Conservation (phyloP, 192 early-diverging fungal species). For the Coemansia sp. region DNA sequence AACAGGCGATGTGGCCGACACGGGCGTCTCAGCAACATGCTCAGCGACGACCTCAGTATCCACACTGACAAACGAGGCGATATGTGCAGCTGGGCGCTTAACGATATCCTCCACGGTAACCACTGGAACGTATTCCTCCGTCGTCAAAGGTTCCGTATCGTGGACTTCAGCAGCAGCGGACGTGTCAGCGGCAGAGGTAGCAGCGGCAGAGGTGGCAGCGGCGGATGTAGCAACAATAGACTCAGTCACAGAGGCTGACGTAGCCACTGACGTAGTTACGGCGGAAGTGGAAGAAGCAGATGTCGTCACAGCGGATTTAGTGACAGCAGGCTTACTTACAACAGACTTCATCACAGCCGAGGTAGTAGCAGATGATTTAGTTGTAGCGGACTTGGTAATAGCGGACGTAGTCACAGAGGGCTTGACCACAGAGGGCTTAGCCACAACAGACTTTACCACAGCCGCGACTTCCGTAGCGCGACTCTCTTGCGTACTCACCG, state of each 20-base stretch:
- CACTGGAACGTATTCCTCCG: neutral
- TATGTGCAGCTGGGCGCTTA: neutral
- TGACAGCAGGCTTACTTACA: neutral
- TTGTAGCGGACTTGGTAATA: neutral
- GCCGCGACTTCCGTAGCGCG: constrained; percentile 18
- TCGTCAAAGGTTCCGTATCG: neutral
- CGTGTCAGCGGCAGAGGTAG: neutral
- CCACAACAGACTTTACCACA: neutral
- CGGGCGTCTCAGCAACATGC: neutral
- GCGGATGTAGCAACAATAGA: neutral
- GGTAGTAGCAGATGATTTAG: neutral
- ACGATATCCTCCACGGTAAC: neutral
- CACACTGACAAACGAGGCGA: neutral
- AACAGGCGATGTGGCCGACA: neutral
- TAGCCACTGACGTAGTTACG: neutral
- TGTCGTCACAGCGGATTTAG: neutral
- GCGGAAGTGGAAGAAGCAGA: neutral
- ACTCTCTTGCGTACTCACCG: constrained; percentile 24
- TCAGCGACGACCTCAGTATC: constrained; percentile 3
- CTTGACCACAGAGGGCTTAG: neutral
- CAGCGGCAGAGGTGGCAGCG: neutral
- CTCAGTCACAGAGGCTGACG: neutral
- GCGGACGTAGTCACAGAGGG: neutral
- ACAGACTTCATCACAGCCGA: neutral
- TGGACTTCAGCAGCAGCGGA: neutral